Percentiles rank a stretch among this genome's conserved stretches.
Evolutionary conservation across 1,284 basidiomycete genomes (phyloP).

Genomic region (Mycosarcoma mackinlayi): DNA sequence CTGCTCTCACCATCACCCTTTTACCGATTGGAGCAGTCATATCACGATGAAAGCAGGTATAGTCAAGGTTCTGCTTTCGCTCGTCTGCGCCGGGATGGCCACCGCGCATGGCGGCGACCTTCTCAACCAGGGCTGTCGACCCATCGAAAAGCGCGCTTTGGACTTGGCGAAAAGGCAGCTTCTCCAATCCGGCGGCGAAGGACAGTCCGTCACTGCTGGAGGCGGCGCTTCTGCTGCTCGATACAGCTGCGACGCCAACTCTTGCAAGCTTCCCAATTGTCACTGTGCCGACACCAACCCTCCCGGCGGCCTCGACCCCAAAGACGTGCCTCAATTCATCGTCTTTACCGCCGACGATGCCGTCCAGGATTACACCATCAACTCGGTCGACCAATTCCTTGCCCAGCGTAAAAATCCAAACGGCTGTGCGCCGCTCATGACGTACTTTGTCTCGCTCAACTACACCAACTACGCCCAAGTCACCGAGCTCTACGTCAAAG

Average conservation of each 20-base stretch:
- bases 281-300: slow-evolving; percentile 61
- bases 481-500: slow-evolving; percentile 84
- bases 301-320: slow-evolving; percentile 57
- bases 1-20: neutral
- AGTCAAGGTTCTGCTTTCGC: slow-evolving; percentile 23
- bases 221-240: slow-evolving; percentile 58
- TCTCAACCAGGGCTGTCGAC: slow-evolving; percentile 44
- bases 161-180: slow-evolving; percentile 34
- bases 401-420: slow-evolving; percentile 83
- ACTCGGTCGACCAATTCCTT: slow-evolving; percentile 79
- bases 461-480: slow-evolving; percentile 82
- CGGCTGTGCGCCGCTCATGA: slow-evolving; percentile 76
- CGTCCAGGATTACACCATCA: slow-evolving; percentile 78
- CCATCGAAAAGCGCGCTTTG: slow-evolving; percentile 32
- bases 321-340: slow-evolving; percentile 60
- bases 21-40: neutral
- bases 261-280: slow-evolving; percentile 59
- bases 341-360: slow-evolving; percentile 71
- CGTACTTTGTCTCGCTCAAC: slow-evolving; percentile 70
- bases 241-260: slow-evolving; percentile 57
- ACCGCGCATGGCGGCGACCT: slow-evolving; percentile 35
- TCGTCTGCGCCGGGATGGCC: slow-evolving; percentile 32
- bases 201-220: slow-evolving; percentile 24
- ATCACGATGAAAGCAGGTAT: slow-evolving; percentile 26
- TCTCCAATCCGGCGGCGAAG: slow-evolving; percentile 45